Conservation (phyloP, 163 green algal species). For the Smithsoniella earleae region DNA sequence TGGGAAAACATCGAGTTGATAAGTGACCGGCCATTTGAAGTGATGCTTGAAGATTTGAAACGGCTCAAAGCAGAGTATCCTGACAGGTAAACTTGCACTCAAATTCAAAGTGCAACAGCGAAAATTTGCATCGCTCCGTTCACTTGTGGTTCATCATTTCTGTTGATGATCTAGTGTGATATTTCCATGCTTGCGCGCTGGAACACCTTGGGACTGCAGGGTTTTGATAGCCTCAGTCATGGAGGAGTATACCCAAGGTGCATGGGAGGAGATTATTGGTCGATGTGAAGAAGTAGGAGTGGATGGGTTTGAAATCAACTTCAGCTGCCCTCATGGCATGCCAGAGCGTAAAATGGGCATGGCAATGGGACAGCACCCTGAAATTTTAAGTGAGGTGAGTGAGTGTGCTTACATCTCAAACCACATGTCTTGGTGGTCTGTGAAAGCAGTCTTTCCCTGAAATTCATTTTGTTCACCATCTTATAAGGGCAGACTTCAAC, state of each 20-base stretch:
- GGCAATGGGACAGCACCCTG: slow-evolving; percentile 86
- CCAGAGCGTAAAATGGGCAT: slow-evolving; percentile 64
- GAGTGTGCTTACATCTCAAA: no score
- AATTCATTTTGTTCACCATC: no score
- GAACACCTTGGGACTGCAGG: no score
- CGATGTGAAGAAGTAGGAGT: slow-evolving; percentile 69
- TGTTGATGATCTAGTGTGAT: no score
- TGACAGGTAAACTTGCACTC: slow-evolving; percentile 46
- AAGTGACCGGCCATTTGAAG: slow-evolving; percentile 79
- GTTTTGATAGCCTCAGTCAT: slow-evolving; percentile 95
- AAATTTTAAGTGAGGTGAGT: slow-evolving; percentile 53
- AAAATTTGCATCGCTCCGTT: no score
- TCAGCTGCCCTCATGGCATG: slow-evolving; percentile 91
- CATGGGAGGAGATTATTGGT: slow-evolving; percentile 91
- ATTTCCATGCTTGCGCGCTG: no score
- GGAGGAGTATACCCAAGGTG: slow-evolving; percentile 73
- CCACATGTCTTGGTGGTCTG: no score
- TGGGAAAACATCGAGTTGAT: slow-evolving; percentile 94
- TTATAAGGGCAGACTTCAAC: no score
- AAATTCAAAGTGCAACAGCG: no score
- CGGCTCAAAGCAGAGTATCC: slow-evolving; percentile 81
- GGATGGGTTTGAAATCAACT: slow-evolving; percentile 98
- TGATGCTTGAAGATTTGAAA: slow-evolving; percentile 87
- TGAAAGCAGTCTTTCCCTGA: no score
- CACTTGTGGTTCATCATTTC: no score